Evolutionary conservation across 2,329 filamentous ascomycete genomes (phyloP), one percentile per base, ranked within the genome.

Genomic region (Botrytis pseudocinerea): DNA sequence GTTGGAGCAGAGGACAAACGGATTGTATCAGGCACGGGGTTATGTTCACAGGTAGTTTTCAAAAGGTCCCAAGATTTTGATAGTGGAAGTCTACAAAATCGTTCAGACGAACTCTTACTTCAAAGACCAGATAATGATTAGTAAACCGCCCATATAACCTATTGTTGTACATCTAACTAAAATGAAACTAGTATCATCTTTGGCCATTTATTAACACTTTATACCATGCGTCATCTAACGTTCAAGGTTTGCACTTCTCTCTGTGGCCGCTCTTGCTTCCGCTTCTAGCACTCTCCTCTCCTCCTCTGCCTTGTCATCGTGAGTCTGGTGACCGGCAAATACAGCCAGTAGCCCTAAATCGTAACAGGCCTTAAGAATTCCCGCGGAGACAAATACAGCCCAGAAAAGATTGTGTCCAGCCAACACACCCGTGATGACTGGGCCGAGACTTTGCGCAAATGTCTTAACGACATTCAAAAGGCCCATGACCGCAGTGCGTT

Each of bases 401-500:
- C 90, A 90, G 78, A 92, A 91, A 14, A 86, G 79, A 4, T 85
- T 82, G 2, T 83, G 82, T 1, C 85, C 85, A 0, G 89, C 89
- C 62, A 93, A 78, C 0, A 89, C 78, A n/a, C 92, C 92, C 0
- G 91, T 92, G 28, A 91, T 82, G 0, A 89, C 80, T 0, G 91
- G 90, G 0, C 91, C 91, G 1, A 88, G 78, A 73, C 87, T 90
- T 79, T 91, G 87, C 8, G 86, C 85, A 9, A 85, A 83, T 0
- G 91, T 93, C 81, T 92, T 93, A 42, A 91, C 87, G 0, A 91
- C 88, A 75, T 93, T 93, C 5, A 92, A 85, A 0, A 90, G 83
- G 0, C 92, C 92, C 87, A 94, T 90, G 18, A 93, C 87, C 0
- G 90, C 90, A 0, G 92, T 94, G 1, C 92, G 86, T 80, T 94